A percentile compares a stretch with the other conserved stretches of the same genome.
Conservation (phyloP, 345 rosid species). For the Syzygium jambos region DNA sequence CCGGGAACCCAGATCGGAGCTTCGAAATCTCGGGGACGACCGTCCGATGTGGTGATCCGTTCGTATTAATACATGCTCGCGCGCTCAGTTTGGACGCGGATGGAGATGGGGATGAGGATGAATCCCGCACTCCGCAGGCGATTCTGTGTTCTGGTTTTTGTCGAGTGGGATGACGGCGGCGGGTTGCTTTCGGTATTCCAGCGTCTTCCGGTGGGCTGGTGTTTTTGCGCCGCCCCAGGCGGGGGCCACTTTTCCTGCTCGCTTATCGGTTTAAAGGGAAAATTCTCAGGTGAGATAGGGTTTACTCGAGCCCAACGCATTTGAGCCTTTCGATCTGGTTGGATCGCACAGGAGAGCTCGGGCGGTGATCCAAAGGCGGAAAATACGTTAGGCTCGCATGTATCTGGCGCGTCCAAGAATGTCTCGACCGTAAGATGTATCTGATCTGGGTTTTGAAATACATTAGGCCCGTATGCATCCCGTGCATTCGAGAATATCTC, state of each 20-base stretch:
- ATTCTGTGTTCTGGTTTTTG: not conserved
- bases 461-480: not conserved
- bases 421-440: not conserved
- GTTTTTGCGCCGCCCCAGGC: not conserved
- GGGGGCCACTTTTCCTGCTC: not conserved
- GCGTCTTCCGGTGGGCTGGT: not conserved
- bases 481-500: not conserved
- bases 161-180: not conserved
- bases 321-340: not conserved
- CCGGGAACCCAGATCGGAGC: not conserved
- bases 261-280: not conserved
- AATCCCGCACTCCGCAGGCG: not conserved
- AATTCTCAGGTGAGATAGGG: not conserved
- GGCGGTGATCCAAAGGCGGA: not conserved
- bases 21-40: not conserved
- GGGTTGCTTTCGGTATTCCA: not conserved
- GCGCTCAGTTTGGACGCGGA: not conserved
- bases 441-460: not conserved
- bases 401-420: not conserved
- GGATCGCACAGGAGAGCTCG: accelerated
- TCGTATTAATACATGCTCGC: not conserved
- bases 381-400: not conserved
- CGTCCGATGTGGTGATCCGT: not conserved
- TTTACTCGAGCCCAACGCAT: not conserved
- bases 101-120: not conserved